A percentile compares a stretch with the other conserved stretches of the same genome.
Evolutionary conservation across 208 protist genomes (phyloP).

Genomic region (Trichomonas gallinae): DNA sequence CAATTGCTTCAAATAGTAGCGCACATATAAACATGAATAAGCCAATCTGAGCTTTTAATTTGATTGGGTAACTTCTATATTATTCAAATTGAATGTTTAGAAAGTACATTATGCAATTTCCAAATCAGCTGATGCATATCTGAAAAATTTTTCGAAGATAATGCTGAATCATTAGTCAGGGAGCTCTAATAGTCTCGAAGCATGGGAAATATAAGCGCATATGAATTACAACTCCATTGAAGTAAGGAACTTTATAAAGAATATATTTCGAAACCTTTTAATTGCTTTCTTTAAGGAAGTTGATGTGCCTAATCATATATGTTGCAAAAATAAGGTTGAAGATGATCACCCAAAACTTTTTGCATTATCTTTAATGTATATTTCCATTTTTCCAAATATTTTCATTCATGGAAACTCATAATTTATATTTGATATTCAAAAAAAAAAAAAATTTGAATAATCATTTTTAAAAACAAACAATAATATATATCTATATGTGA

Average conservation of each 20-base stretch:
- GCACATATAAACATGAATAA: background rate
- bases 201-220: background rate
- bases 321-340: slow-evolving; percentile 44
- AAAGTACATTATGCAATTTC: background rate
- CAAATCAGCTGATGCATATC: background rate
- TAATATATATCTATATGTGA: no score
- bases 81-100: background rate
- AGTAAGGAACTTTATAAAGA: background rate
- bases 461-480: no score
- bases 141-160: background rate
- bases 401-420: no score
- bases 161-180: background rate
- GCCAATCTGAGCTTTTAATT: background rate
- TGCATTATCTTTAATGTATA: slow-evolving; percentile 37
- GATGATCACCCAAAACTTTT: slow-evolving; percentile 33
- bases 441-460: no score
- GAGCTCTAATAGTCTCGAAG: background rate
- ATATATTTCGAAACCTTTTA: no score
- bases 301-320: slow-evolving; percentile 46
- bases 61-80: background rate
- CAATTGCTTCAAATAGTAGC: background rate
- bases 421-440: no score
- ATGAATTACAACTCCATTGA: background rate
- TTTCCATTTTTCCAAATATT: no score
- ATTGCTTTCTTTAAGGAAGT: slow-evolving; percentile 17